Base-by-base conservation (phyloP, 2,329 filamentous ascomycete species). In the Shiraia sp. region DNA sequence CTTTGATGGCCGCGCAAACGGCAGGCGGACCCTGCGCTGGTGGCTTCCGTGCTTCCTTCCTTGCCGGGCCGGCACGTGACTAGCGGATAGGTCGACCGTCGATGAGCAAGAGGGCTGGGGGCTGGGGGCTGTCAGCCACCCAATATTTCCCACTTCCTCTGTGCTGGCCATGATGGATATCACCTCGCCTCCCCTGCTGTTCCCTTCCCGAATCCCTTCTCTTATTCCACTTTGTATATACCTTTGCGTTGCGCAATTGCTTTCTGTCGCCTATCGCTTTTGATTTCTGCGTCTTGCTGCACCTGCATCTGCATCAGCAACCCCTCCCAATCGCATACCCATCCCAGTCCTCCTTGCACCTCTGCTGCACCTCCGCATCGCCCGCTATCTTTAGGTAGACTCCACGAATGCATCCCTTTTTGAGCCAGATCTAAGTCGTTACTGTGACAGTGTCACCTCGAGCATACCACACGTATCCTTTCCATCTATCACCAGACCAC, bases 301-400 rank as follows among this genome's bases (percentile, higher is more conserved):
- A 40, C 44, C 36, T 41, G 32, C 27, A 16, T 23, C 33, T 37
- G 42, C 23, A 36, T 28, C 29, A 32, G 31, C 16, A 27, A 32
- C 16, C n/a, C 25, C 29, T 26, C 29, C 39, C 36, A 40, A 24
- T 37, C 47, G 31, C 42, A 45, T 44, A 31, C 22, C 31, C 8
- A 22, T 22, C 19, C 4, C 32, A 30, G 30, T 19, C 32, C 36
- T 34, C 24, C 40, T 37, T 32, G 36, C 26, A 22, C 13, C 39
- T 30, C 40, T 33, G 34, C 43, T 35, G 14, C 43, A 44, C 33
- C 42, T 47, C 39, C 47, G 33, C 50, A 31, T 35, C 36, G 40
- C 35, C 41, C 31, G 17, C 29, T 35, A 42, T 41, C 37, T 24
- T 29, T 55, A 59, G 55, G 54, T 55, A 61, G 57, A 55, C 53